A percentile compares a stretch with the other conserved stretches of the same genome.
Evolutionary conservation across 106 monocot genomes (phyloP).

Genomic region (Cymbidium sinense): DNA sequence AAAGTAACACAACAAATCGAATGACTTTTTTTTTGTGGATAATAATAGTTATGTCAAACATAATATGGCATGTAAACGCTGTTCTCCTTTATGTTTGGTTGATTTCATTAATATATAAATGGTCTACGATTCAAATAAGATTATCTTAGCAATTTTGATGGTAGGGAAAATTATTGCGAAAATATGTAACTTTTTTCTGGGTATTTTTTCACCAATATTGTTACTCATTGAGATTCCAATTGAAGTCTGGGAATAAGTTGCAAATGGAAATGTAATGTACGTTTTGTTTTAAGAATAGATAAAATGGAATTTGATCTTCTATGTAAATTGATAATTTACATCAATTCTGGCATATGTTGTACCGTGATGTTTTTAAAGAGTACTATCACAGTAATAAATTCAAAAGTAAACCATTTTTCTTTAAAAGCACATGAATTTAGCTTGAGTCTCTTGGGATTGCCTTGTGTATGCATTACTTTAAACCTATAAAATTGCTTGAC

Average conservation of each 20-base stretch:
- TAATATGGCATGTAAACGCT: not conserved
- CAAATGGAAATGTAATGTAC: too few relatives aligned
- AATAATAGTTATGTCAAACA: not conserved
- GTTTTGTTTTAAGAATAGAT: too few relatives aligned
- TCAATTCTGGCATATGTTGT: too few relatives aligned
- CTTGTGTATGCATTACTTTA: not conserved
- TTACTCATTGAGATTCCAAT: not conserved
- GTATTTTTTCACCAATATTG: not conserved
- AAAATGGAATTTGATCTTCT: not conserved
- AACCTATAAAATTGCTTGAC: not conserved
- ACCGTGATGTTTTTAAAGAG: too few relatives aligned
- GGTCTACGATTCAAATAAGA: not conserved
- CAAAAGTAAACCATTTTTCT: not conserved
- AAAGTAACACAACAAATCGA: not conserved
- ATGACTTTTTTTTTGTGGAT: not conserved
- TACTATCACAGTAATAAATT: not conserved
- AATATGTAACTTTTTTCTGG: not conserved
- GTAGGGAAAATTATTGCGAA: not conserved
- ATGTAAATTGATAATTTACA: not conserved
- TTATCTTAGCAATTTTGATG: not conserved
- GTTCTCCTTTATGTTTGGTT: too few relatives aligned
- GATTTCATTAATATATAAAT: not conserved
- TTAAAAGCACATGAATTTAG: not conserved
- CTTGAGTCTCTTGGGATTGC: not conserved
- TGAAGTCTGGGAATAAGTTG: not conserved